Conservation (phyloP, 1,284 basidiomycete species). For the Pterulicium gracile region DNA sequence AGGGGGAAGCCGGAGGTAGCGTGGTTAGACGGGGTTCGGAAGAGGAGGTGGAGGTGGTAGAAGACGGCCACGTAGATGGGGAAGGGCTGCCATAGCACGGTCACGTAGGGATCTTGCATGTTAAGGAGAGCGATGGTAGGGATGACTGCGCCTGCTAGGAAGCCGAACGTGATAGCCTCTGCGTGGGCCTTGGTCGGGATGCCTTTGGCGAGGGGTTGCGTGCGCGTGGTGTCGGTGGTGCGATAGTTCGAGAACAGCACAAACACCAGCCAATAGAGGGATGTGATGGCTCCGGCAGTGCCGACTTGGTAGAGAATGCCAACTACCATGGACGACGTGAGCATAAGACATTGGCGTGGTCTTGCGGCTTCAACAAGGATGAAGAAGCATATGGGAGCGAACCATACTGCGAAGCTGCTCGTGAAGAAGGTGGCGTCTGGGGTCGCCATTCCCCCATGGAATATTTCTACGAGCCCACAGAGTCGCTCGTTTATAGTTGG, state of each 20-base stretch:
- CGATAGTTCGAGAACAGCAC: constrained; percentile 22
- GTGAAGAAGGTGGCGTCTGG: background rate
- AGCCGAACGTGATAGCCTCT: constrained; percentile 30
- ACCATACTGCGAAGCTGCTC: background rate
- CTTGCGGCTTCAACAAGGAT: constrained; percentile 22
- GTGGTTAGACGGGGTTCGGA: constrained; percentile 19
- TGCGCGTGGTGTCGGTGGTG: constrained; percentile 1
- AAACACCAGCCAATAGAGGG: constrained; percentile 31
- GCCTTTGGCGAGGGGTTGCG: constrained; percentile 10
- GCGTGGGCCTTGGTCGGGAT: constrained; percentile 26
- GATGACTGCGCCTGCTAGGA: constrained; percentile 24
- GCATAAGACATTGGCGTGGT: constrained; percentile 14
- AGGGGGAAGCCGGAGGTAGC: constrained; percentile 26
- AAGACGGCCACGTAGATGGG: constrained; percentile 26
- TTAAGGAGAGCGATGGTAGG: constrained; percentile 25
- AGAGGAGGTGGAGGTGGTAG: constrained; percentile 15
- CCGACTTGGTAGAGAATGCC: constrained; percentile 22
- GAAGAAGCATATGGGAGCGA: constrained; percentile 16
- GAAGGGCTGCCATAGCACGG: constrained; percentile 33
- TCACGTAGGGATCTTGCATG: constrained; percentile 22
- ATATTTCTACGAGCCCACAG: background rate
- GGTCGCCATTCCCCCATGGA: background rate
- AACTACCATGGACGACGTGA: constrained; percentile 22
- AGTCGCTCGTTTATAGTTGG: background rate
- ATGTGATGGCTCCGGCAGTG: constrained; percentile 25